These are phyloP conservation scores for Allium cepa DNA, from an alignment of 106 monocot species.

Conservation along the genomic window DNA sequence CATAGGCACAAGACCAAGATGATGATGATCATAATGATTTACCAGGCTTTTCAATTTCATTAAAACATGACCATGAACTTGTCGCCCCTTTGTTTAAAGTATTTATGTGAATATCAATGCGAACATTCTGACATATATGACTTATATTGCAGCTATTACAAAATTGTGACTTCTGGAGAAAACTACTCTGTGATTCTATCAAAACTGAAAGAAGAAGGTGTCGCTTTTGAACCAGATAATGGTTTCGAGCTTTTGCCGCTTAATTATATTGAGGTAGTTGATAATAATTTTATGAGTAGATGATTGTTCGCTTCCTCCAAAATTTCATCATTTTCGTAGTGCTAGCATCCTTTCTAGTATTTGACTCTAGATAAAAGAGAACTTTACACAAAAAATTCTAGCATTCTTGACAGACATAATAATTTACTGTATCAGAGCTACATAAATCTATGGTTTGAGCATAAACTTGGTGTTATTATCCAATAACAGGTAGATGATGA, in stretches of 20 bases:
- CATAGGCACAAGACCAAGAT: no score
- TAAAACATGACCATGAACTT: no score
- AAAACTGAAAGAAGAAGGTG: conserved; percentile 75
- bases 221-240: conserved; percentile 82
- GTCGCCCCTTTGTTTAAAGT: no score
- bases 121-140: background rate
- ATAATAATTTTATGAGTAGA: no score
- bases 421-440: background rate
- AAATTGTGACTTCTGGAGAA: conserved; percentile 72
- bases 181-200: conserved; percentile 60
- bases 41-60: no score
- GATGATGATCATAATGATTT: no score
- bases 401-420: no score
- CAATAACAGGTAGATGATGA: conserved; percentile 70
- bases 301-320: no score
- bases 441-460: background rate
- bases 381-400: no score
- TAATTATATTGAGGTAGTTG: conserved; percentile 63
- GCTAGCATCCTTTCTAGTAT: background rate
- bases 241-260: conserved; percentile 92
- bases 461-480: background rate
- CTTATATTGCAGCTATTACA: conserved; percentile 65
- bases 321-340: no score
- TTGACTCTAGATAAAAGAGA: no score
- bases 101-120: no score